Percentiles rank a stretch among this genome's conserved stretches.
Evolutionary conservation across 192 early-diverging fungal species (phyloP).

Genomic region (Backusella sp.): DNA sequence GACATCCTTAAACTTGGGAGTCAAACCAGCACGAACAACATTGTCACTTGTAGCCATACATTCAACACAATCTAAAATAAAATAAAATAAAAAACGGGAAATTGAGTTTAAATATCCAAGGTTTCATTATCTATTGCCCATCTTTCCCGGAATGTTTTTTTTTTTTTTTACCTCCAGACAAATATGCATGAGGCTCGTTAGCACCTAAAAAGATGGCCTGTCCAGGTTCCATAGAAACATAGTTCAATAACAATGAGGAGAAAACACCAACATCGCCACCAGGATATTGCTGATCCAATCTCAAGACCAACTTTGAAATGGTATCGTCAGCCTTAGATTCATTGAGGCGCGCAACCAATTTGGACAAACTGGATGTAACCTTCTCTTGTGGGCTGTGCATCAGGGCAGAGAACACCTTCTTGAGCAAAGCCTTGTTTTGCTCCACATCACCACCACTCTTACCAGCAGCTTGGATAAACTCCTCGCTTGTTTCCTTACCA

Average conservation of each 20-base stretch:
- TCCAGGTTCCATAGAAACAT: slow-evolving; percentile 75
- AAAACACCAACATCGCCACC: slow-evolving; percentile 86
- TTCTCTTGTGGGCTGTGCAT: slow-evolving; percentile 50
- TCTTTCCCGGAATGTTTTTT: slow-evolving; percentile 32
- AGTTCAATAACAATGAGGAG: slow-evolving; percentile 88
- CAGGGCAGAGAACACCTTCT: slow-evolving; percentile 55
- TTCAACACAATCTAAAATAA: slow-evolving; percentile 56
- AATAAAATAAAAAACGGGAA: neutral
- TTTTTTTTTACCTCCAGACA: slow-evolving; percentile 70
- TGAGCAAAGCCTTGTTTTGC: slow-evolving; percentile 44
- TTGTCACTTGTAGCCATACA: slow-evolving; percentile 99
- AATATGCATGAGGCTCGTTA: slow-evolving; percentile 96
- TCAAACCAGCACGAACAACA: slow-evolving; percentile 94
- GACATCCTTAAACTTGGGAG: slow-evolving; percentile 98
- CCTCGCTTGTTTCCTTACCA: slow-evolving; percentile 45
- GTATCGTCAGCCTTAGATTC: slow-evolving; percentile 18
- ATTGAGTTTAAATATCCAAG: slow-evolving; percentile 1
- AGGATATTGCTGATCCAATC: slow-evolving; percentile 83
- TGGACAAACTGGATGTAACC: slow-evolving; percentile 52
- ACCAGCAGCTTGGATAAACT: slow-evolving; percentile 44
- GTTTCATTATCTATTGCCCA: slow-evolving; percentile 41
- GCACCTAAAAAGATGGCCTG: slow-evolving; percentile 94
- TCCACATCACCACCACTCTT: slow-evolving; percentile 36
- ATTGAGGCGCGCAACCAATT: slow-evolving; percentile 53
- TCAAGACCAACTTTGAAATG: slow-evolving; percentile 64